Evolutionary conservation across 768 basidiomycete genomes (phyloP).

Genomic region (Boletus reticulatus): DNA sequence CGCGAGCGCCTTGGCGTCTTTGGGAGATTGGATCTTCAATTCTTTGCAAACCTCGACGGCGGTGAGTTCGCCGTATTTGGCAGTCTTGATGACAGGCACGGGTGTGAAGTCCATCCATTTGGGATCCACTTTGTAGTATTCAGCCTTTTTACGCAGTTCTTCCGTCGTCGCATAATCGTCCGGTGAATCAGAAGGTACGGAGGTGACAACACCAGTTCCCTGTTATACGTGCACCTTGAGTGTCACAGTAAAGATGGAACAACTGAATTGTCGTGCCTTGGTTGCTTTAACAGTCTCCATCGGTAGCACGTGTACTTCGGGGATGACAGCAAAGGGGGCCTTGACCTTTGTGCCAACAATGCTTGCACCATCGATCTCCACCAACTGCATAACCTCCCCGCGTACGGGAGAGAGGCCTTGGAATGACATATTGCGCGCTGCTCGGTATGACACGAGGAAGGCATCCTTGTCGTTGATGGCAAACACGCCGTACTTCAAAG

Average conservation of each 20-base stretch:
- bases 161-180: conserved; percentile 90
- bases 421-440: conserved; percentile 97
- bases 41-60: conserved; percentile 82
- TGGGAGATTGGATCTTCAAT: conserved; percentile 93
- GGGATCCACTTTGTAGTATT: conserved; percentile 93
- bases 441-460: conserved; percentile 84
- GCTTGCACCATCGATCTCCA: conserved; percentile 74
- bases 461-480: conserved; percentile 85
- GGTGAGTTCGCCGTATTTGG: conserved; percentile 89
- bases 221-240: conserved; percentile 26
- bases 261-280: conserved; percentile 50
- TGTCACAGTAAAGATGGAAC: neutral
- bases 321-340: conserved; percentile 78
- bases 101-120: conserved; percentile 84
- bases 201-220: conserved; percentile 98
- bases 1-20: conserved; percentile 87
- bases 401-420: conserved; percentile 77
- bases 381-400: conserved; percentile 70
- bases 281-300: conserved; percentile 98
- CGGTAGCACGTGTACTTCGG: conserved; percentile 93
- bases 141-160: conserved; percentile 94
- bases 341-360: conserved; percentile 88
- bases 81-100: conserved; percentile 83
- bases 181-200: conserved; percentile 96
- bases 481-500: conserved; percentile 90